Evolutionary conservation across 257 asterid species (phyloP).

Genomic region (Solanum virginianum): DNA sequence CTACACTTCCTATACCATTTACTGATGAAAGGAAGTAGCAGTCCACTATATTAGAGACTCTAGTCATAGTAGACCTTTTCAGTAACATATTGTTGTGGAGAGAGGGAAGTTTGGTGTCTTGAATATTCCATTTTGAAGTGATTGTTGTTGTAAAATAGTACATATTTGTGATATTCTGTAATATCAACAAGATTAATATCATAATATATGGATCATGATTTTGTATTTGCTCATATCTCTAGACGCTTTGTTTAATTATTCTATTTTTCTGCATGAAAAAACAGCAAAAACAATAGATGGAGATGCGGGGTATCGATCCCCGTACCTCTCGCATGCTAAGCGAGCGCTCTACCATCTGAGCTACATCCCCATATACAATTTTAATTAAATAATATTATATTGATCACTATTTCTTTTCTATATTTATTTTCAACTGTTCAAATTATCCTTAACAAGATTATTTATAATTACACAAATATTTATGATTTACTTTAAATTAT

Average conservation of each 20-base stretch:
- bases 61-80: not conserved
- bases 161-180: not conserved
- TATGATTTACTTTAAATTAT: not conserved
- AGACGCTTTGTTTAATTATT: too few species aligned
- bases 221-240: not conserved
- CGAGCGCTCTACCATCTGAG: slow-evolving; percentile 56
- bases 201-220: not conserved
- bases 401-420: too few species aligned
- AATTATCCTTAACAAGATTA: not conserved
- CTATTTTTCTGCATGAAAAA: not conserved
- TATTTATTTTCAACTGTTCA: not conserved
- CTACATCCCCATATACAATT: slow-evolving; percentile 25
- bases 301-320: slow-evolving; percentile 44
- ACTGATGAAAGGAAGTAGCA: not conserved
- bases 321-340: slow-evolving; percentile 38
- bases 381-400: too few species aligned
- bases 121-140: not conserved
- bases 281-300: slow-evolving; percentile 1
- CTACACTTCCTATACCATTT: not conserved
- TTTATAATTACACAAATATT: not conserved
- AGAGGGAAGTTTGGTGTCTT: not conserved
- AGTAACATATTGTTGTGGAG: not conserved
- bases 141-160: not conserved
- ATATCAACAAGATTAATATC: not conserved
- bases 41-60: not conserved